These are phyloP conservation scores for cucumber (Cucumis sativus) DNA, from an alignment of 306 rosid genomes.

Conservation along the genomic window DNA sequence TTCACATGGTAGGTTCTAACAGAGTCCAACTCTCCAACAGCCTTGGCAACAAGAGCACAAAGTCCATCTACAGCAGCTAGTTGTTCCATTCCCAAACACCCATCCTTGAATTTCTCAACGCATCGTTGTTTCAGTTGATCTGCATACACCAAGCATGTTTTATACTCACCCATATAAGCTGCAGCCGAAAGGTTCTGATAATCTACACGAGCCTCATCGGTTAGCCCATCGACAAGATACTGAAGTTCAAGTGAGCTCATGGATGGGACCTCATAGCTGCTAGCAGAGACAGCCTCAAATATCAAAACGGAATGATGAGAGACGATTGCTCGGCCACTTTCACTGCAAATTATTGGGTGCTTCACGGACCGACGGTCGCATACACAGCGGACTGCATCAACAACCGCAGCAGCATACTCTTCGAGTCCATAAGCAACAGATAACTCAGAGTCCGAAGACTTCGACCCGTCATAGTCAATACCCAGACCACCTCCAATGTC, in stretches of 20 bases:
- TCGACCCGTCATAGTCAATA: slow-evolving; percentile 78
- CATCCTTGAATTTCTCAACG: slow-evolving; percentile 73
- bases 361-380: slow-evolving; percentile 51
- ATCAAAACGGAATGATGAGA: slow-evolving; percentile 77
- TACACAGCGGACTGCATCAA: slow-evolving; percentile 33
- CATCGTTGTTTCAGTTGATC: slow-evolving; percentile 63
- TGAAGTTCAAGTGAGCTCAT: slow-evolving; percentile 30
- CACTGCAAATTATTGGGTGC: slow-evolving; percentile 71
- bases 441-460: slow-evolving; percentile 49
- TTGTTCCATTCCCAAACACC: slow-evolving; percentile 60
- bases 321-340: slow-evolving; percentile 77
- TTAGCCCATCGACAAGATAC: slow-evolving; percentile 42
- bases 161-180: slow-evolving; percentile 45
- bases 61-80: slow-evolving; percentile 76
- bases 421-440: slow-evolving; percentile 58
- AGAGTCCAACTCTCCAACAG: slow-evolving; percentile 42
- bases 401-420: slow-evolving; percentile 75
- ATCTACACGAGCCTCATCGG: slow-evolving; percentile 53
- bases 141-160: slow-evolving; percentile 40
- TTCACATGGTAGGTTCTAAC: slow-evolving; percentile 64
- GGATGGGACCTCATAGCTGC: slow-evolving; percentile 17
- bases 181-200: slow-evolving; percentile 40
- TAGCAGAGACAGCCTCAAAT: slow-evolving; percentile 52
- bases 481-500: slow-evolving; percentile 94
- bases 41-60: slow-evolving; percentile 54